Evolutionary conservation across 139 green algal species (phyloP).

Genomic region (Desmodesmus armatus): DNA sequence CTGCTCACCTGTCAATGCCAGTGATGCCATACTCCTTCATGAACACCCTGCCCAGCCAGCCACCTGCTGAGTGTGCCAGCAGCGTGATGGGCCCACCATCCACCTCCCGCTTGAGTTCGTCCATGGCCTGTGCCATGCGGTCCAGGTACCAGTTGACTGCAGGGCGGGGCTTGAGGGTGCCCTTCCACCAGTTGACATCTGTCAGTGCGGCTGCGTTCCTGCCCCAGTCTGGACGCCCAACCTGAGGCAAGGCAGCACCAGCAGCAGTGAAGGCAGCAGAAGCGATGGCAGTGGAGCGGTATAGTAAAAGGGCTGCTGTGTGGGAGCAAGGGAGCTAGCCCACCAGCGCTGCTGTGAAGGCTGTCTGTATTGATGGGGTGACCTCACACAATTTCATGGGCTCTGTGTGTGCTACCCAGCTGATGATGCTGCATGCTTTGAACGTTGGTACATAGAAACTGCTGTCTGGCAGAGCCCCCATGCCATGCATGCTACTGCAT

Average conservation of each 20-base stretch:
- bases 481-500: too few species aligned
- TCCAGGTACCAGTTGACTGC: slow-evolving; percentile 95
- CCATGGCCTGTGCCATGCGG: slow-evolving; percentile 69
- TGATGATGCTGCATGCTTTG: too few species aligned
- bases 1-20: slow-evolving; percentile 30
- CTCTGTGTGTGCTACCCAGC: too few species aligned
- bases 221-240: slow-evolving; percentile 84
- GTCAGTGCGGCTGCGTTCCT: slow-evolving; percentile 88
- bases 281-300: background rate
- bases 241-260: slow-evolving; percentile 56
- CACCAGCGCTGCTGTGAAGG: too few species aligned
- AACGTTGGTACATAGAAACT: too few species aligned
- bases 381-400: too few species aligned
- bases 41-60: slow-evolving; percentile 90
- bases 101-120: slow-evolving; percentile 62
- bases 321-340: too few species aligned
- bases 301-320: background rate
- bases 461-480: too few species aligned
- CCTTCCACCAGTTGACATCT: slow-evolving; percentile 89
- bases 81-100: slow-evolving; percentile 78
- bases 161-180: slow-evolving; percentile 89
- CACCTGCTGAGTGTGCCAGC: slow-evolving; percentile 89
- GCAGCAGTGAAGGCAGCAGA: background rate
- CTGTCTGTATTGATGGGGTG: too few species aligned
- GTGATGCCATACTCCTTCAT: slow-evolving; percentile 77